A percentile compares a stretch with the other conserved stretches of the same genome.
Evolutionary conservation across 371 early-diverging fungal genomes (phyloP).

Genomic region (Mortierella sp.): DNA sequence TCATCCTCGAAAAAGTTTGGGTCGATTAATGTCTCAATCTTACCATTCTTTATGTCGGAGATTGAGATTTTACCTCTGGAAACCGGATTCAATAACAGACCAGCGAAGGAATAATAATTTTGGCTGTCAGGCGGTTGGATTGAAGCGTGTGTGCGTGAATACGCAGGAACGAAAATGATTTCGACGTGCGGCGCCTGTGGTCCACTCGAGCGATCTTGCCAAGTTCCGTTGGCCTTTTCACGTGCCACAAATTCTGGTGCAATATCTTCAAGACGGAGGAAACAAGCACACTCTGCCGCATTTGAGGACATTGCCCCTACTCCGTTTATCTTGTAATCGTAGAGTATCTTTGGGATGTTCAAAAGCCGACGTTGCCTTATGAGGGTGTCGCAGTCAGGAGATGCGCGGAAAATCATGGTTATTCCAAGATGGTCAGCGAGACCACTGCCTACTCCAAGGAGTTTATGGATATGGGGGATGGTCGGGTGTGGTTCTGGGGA

Average conservation of each 20-base stretch:
- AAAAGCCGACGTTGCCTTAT: neutral
- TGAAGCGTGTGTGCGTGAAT: constrained; percentile 17
- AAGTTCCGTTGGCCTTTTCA: constrained; percentile 53
- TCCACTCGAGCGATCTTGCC: constrained; percentile 45
- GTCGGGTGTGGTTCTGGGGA: constrained; percentile 35
- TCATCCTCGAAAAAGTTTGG: constrained; percentile 47
- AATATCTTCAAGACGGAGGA: constrained; percentile 49
- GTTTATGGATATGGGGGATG: constrained; percentile 49
- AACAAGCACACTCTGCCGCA: constrained; percentile 11
- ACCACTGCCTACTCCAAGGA: constrained; percentile 58
- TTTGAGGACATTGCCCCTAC: constrained; percentile 23
- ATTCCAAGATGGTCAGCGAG: constrained; percentile 57
- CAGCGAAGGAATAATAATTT: constrained; percentile 36
- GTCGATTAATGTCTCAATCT: constrained; percentile 37
- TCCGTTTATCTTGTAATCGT: constrained; percentile 35
- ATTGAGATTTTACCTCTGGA: constrained; percentile 33
- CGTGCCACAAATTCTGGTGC: constrained; percentile 55
- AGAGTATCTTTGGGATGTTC: constrained; percentile 14
- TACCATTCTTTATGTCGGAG: constrained; percentile 28
- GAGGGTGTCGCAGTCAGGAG: constrained; percentile 5
- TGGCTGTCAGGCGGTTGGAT: constrained; percentile 12
- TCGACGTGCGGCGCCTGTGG: constrained; percentile 45
- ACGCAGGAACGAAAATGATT: constrained; percentile 28
- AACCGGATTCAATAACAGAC: constrained; percentile 35
- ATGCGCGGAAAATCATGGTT: constrained; percentile 22